Conservation (phyloP, 78 protist genomes). For the Dictyostelium brefeldianum region DNA sequence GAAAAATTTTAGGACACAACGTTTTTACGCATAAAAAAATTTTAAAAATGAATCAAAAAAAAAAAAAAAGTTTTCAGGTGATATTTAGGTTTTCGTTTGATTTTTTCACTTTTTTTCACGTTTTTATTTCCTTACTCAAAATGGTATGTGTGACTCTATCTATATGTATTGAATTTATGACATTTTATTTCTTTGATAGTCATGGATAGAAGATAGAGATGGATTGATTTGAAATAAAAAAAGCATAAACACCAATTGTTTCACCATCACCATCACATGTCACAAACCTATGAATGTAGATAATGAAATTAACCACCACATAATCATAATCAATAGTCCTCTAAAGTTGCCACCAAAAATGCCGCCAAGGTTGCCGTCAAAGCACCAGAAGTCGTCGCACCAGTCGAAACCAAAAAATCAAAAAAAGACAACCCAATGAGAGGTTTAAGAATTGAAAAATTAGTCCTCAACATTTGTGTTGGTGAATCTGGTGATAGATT, state of each 20-base stretch:
- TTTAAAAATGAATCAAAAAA: neutral
- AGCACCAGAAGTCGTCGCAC: conserved; percentile 20
- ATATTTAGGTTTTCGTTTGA: neutral
- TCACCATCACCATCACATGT: no score
- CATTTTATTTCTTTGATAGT: neutral
- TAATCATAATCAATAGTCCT: conserved; percentile 10
- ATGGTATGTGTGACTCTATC: neutral
- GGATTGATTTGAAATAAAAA: no score
- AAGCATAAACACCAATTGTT: no score
- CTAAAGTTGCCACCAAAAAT: conserved; percentile 48
- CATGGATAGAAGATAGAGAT: neutral
- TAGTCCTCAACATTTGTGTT: conserved; percentile 98
- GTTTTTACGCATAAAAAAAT: no score
- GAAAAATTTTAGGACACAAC: no score
- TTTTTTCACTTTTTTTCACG: neutral
- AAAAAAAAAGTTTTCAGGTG: neutral
- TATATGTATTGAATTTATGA: neutral
- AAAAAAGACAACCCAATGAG: conserved; percentile 92
- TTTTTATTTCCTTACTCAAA: neutral
- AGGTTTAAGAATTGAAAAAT: conserved; percentile 96
- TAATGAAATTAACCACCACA: neutral
- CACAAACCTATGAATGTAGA: neutral
- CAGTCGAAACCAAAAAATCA: conserved; percentile 32
- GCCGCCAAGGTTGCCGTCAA: conserved; percentile 73
- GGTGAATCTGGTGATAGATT: conserved; percentile 99